Base-by-base conservation (phyloP, 2,329 filamentous ascomycete genomes). In the Aspergillus awamori region DNA sequence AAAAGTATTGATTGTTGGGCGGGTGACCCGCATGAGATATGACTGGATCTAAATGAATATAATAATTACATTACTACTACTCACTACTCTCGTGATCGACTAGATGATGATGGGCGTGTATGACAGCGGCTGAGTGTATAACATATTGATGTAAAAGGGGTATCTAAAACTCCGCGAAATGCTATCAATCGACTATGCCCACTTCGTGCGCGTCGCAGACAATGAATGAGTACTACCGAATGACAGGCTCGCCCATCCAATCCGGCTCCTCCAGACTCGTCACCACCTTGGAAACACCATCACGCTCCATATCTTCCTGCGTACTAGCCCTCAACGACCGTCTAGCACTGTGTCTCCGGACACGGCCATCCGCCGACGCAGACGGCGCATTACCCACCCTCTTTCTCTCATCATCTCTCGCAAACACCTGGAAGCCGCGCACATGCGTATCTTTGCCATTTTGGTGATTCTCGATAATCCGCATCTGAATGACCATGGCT, bases 371-470 rank as follows among this genome's bases (percentile, higher is more conserved):
- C 11, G 73, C 74, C 38, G 72, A 74, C 28, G 72, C 74, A 38
- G 73, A 74, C 13, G 74, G 73, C 39, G 65, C 74, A 64, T 67
- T 67, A 7, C 63, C 69, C 41, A 72, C 65, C 3, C 71, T 69
- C 4, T 72, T 70, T 0, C 75, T 72, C 48, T 67, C 72, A 52
- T 81, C 78, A 62, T 83, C 80, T 30, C 72, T 74, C 13, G 86
- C 84, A 71, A 88, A 99, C 8, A 98, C 89, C 79, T 97, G 96
- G 76, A 99, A 85, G 2, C 93, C 94, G 15, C 95, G 86, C 24
- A 99, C 85, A 81, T 99, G 95, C n/a, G 95, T 99, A 75, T 99
- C 95, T 76, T 99, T 99, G 65, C 95, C 95, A 75, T 99, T 99
- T 79, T 99, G 95, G 76, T 99, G 95, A 73, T 99, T 99, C 79